These are phyloP conservation scores for Ophiocytium majus DNA, from an alignment of 352 stramenopile genomes.

Conservation along the genomic window DNA sequence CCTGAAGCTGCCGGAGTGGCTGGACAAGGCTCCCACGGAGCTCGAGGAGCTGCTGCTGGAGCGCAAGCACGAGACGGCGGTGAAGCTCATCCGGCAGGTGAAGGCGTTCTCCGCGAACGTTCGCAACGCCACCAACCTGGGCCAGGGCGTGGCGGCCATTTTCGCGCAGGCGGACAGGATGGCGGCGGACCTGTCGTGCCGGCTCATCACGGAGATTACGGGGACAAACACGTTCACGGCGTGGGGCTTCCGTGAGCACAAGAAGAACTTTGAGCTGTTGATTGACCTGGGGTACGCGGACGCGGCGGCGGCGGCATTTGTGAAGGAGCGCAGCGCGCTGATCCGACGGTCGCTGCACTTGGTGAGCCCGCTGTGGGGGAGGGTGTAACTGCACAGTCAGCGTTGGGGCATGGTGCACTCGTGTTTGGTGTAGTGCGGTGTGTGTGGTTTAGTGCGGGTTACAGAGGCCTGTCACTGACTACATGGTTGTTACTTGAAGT, in stretches of 20 bases:
- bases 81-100: slow-evolving; percentile 37
- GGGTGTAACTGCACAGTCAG: too few species aligned
- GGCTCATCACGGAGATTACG: slow-evolving; percentile 43
- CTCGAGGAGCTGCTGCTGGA: slow-evolving; percentile 54
- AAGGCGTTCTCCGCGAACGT: slow-evolving; percentile 47
- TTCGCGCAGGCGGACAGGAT: slow-evolving; percentile 50
- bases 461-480: too few species aligned
- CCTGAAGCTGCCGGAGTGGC: slow-evolving; percentile 53
- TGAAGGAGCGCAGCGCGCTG: slow-evolving; percentile 44
- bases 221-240: slow-evolving; percentile 46
- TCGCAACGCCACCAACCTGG: slow-evolving; percentile 49
- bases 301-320: slow-evolving; percentile 35
- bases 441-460: too few species aligned
- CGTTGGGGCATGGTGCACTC: too few species aligned
- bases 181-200: slow-evolving; percentile 34
- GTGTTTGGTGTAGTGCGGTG: too few species aligned
- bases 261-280: slow-evolving; percentile 52
- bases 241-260: slow-evolving; percentile 55
- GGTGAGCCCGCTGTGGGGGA: background rate
- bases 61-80: slow-evolving; percentile 49
- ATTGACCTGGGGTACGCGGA: slow-evolving; percentile 49
- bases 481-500: too few species aligned
- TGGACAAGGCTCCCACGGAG: slow-evolving; percentile 53
- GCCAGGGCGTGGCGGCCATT: slow-evolving; percentile 40
- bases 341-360: slow-evolving; percentile 32